These are phyloP conservation scores for Carex kokanica DNA, from an alignment of 176 grass and related monocot species.

Conservation along the genomic window DNA sequence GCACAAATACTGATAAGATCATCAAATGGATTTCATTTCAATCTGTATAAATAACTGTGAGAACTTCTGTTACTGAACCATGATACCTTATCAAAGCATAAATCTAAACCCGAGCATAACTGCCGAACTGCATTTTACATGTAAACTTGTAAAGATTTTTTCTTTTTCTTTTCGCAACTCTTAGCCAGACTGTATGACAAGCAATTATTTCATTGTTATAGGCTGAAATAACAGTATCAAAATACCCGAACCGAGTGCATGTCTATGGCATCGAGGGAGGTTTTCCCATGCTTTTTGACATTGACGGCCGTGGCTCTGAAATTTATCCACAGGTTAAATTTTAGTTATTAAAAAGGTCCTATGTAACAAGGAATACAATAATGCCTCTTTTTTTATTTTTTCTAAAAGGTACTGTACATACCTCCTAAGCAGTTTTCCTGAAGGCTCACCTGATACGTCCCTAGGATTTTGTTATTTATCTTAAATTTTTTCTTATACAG, in stretches of 20 bases:
- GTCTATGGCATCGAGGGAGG: constrained; percentile 88
- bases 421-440: background rate
- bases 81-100: background rate
- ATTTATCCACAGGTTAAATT: constrained; percentile 81
- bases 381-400: background rate
- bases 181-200: background rate
- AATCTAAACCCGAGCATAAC: background rate
- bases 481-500: background rate
- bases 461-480: background rate
- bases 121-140: background rate
- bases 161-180: background rate
- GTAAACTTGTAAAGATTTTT: background rate
- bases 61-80: background rate
- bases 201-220: constrained; percentile 20
- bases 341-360: background rate
- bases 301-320: constrained; percentile 80
- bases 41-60: background rate
- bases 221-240: constrained; percentile 72
- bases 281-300: constrained; percentile 73
- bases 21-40: background rate
- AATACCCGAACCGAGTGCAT: constrained; percentile 73
- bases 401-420: background rate
- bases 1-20: background rate
- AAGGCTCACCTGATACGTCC: background rate
- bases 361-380: background rate